These are phyloP conservation scores for Trichoderma asperellum DNA, from an alignment of 2,329 filamentous ascomycete species.

Conservation along the genomic window DNA sequence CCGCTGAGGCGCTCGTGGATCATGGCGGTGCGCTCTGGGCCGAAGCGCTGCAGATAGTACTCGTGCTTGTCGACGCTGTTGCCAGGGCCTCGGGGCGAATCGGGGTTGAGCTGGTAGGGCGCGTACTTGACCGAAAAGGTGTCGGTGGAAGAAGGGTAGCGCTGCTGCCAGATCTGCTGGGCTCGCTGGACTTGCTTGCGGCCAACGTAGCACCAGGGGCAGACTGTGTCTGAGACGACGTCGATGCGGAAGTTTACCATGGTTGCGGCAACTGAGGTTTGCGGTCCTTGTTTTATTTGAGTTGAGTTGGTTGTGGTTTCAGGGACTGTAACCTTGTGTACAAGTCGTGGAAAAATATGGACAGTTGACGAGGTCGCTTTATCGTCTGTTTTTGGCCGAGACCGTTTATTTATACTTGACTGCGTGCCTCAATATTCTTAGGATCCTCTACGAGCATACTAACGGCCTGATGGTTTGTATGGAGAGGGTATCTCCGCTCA, in stretches of 20 bases:
- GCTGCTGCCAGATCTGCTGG: constrained; percentile 47
- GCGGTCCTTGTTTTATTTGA: background rate
- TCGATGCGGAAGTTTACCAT: constrained; percentile 64
- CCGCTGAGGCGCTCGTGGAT: constrained; percentile 39
- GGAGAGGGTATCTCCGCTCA: background rate
- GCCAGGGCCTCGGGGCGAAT: constrained; percentile 38
- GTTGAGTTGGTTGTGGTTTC: background rate
- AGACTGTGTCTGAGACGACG: constrained; percentile 55
- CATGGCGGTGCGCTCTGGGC: constrained; percentile 58
- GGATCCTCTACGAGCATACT: background rate
- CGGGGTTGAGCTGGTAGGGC: constrained; percentile 51
- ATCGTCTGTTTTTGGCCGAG: background rate
- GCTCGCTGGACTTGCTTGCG: constrained; percentile 52
- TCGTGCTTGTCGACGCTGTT: constrained; percentile 44
- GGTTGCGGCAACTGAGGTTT: background rate
- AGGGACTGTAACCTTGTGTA: background rate
- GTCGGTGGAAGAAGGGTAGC: constrained; percentile 51
- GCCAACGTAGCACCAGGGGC: constrained; percentile 58
- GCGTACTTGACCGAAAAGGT: constrained; percentile 57
- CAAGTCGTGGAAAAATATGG: background rate
- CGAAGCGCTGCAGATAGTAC: constrained; percentile 58
- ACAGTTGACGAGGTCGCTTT: background rate
- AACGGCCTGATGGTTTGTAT: background rate
- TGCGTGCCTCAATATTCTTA: background rate
- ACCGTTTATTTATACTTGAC: background rate